These are phyloP conservation scores for Croton setiger DNA, from an alignment of 441 rosid species.

Conservation along the genomic window DNA sequence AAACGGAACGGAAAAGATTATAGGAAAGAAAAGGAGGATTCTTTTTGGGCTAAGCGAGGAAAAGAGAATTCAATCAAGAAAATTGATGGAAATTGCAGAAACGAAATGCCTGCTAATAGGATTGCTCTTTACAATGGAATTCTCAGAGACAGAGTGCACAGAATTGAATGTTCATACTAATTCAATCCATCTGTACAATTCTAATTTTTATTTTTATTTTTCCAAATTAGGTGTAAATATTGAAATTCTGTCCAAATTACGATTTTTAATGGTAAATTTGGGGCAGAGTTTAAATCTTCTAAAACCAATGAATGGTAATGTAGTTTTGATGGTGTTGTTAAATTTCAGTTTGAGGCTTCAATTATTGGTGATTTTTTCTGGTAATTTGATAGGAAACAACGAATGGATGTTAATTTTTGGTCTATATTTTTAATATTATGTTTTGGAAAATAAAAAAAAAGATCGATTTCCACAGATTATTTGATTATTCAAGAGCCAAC, in stretches of 20 bases:
- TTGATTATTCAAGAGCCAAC: neutral
- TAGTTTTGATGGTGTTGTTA: too few relatives aligned
- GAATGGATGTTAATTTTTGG: conserved; percentile 7
- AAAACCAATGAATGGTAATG: too few relatives aligned
- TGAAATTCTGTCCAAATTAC: conserved; percentile 3
- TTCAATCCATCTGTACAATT: conserved; percentile 24
- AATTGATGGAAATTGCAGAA: conserved; percentile 38
- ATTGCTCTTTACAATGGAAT: conserved; percentile 70
- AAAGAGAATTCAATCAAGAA: conserved; percentile 10
- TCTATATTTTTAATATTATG: neutral
- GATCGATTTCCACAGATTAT: neutral
- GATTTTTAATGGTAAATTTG: neutral
- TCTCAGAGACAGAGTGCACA: conserved; percentile 58
- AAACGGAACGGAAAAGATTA: conserved; percentile 59
- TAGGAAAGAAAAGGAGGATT: conserved; percentile 26
- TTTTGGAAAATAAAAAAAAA: conserved; percentile 1
- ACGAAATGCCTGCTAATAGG: conserved; percentile 51
- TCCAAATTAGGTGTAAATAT: neutral
- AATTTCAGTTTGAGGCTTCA: neutral
- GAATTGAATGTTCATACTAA: conserved; percentile 40
- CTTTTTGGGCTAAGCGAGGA: conserved; percentile 1
- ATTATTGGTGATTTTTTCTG: neutral
- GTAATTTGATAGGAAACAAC: neutral
- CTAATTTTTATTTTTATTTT: neutral
- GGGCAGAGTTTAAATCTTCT: neutral